These are phyloP conservation scores for Capniomyces stellatus DNA, from an alignment of 371 early-diverging fungal species.

Conservation along the genomic window DNA sequence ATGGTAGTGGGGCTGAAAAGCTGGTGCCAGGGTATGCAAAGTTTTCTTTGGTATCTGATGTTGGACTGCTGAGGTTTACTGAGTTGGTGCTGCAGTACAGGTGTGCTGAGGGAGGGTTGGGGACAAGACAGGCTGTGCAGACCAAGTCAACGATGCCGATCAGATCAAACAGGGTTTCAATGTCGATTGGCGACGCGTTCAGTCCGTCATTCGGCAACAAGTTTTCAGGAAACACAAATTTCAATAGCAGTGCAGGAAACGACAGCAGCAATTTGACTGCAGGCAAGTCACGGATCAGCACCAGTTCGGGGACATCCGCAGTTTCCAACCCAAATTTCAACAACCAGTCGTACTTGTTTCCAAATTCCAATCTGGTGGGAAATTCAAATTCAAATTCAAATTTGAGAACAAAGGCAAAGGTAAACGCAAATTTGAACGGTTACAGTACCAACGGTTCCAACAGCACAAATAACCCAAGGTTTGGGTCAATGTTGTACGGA, in stretches of 20 bases:
- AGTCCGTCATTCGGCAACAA: too few relatives aligned
- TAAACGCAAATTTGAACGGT: neutral
- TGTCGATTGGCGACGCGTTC: neutral
- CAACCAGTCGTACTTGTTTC: neutral
- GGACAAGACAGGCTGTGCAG: neutral
- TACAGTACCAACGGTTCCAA: neutral
- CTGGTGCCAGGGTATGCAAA: neutral
- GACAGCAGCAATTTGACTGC: neutral
- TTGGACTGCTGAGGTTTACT: constrained; percentile 1
- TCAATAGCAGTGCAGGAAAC: neutral
- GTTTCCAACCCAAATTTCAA: too few relatives aligned
- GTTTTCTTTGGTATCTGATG: constrained; percentile 2
- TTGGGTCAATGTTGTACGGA: neutral
- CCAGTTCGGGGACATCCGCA: too few relatives aligned
- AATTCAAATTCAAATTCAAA: too few relatives aligned
- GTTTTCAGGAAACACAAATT: too few relatives aligned
- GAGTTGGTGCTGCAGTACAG: constrained; percentile 1
- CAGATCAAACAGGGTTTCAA: neutral
- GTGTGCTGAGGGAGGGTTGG: neutral
- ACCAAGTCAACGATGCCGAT: neutral
- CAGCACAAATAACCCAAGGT: neutral
- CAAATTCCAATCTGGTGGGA: neutral
- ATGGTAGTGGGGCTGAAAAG: neutral
- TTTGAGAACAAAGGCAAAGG: neutral
- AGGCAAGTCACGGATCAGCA: neutral